These are phyloP conservation scores for Torrubiella hemipterigena DNA, from an alignment of 2,329 filamentous ascomycete species.

Conservation along the genomic window DNA sequence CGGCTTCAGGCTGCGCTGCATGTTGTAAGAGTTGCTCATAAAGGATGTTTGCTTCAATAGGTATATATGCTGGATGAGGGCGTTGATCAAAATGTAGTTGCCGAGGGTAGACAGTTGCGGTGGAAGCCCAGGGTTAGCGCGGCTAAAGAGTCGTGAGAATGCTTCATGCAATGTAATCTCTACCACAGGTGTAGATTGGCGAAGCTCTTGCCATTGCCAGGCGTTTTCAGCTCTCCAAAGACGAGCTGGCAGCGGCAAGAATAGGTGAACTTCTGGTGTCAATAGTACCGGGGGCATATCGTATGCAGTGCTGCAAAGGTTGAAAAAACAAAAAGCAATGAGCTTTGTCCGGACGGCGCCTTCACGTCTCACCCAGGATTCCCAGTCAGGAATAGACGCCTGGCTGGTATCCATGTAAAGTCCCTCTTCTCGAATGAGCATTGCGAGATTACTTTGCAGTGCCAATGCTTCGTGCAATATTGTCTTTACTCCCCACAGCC, in stretches of 20 bases:
- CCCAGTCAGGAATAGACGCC: constrained; percentile 38
- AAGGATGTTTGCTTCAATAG: constrained; percentile 53
- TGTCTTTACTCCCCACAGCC: constrained; percentile 48
- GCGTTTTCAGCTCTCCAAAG: constrained; percentile 45
- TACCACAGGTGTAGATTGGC: constrained; percentile 35
- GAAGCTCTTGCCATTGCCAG: constrained; percentile 48
- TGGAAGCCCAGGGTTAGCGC: constrained; percentile 34
- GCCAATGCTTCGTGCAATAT: constrained; percentile 49
- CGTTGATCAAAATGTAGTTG: constrained; percentile 61
- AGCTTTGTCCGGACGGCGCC: constrained; percentile 46
- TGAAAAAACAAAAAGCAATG: constrained; percentile 50
- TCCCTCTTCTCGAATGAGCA: constrained; percentile 47
- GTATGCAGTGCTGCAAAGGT: constrained; percentile 49
- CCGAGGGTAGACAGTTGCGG: constrained; percentile 46
- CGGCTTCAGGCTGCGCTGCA: constrained; percentile 35
- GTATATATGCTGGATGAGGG: constrained; percentile 61
- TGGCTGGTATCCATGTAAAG: constrained; percentile 35
- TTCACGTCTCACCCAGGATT: constrained; percentile 47
- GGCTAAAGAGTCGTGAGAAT: constrained; percentile 41
- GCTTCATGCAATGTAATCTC: constrained; percentile 46
- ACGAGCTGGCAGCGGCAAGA: constrained; percentile 40
- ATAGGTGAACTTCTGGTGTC: constrained; percentile 46
- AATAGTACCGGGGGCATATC: constrained; percentile 45
- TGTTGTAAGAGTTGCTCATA: constrained; percentile 34
- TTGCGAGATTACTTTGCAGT: constrained; percentile 44